Evolutionary conservation across 1,139 yeast species (phyloP), one percentile per base, ranked within the genome.

Genomic region (Yamadazyma triangularis): DNA sequence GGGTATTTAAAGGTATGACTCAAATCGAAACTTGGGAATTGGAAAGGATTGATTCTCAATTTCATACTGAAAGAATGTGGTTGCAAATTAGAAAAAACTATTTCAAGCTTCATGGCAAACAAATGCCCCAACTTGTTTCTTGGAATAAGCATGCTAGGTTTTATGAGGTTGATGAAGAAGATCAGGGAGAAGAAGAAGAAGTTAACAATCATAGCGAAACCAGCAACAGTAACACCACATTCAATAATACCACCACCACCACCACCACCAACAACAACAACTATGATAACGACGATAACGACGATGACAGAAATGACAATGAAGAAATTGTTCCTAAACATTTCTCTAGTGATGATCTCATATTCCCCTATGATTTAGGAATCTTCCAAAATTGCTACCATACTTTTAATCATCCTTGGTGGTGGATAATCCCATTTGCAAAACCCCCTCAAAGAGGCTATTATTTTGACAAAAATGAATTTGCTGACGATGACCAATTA

Each of bases 11-110:
- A 24, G 96, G 96, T n/a, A 81, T 77, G 72, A 79, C 97, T 2
- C 95, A 87, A 53, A 89, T 91, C 35, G 98, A 91, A 55, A 65
- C 73, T 3, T 91, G 98, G 98, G 97, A 91, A 47, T 60, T 70
- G 59, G 97, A 91, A 42, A 69, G 97, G 38, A 62, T 87, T 2
- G 87, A 78, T 34, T 66, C 78, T 7, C 85, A 81, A 42, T 70
- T 80, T 36, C 66, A 59, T 30, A 66, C 71, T 1, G 76, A 70
- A 26, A 50, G 73, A 25, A 58, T 78, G 35, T 76, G 84, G 79
- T 40, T 48, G 7, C 70, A 61, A 33, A 64, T 79, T 6, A 46
- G 71, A 22, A 42, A 42, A n/a, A 79, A 78, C 45, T 76, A 73
- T 46, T 29, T 40, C 14, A 35, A 41, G 14, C 38, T 76, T 3